phyloP scores from a whole-genome alignment of 352 stramenopile species.

The Paralagenidium karlingii region DNA sequence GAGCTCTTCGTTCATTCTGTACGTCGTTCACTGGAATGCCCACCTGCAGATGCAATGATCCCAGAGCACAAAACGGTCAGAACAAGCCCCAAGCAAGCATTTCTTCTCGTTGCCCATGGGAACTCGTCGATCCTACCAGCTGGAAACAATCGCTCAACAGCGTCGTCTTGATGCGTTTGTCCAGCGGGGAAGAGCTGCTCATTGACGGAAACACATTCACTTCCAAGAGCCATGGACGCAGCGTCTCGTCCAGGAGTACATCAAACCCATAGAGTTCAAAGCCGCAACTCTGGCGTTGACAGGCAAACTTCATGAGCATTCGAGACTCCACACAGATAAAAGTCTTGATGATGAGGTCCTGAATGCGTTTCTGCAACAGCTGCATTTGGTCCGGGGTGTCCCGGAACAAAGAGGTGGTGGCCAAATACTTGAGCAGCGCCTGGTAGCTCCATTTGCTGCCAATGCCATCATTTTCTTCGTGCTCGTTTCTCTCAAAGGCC shows the following conservation, averaged over 20 bases:
- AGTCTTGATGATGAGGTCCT: constrained; percentile 84
- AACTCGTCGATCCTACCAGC: too few species aligned
- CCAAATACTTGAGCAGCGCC: constrained; percentile 35
- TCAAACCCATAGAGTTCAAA: constrained; percentile 88
- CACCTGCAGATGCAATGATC: constrained; percentile 3
- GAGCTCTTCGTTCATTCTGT: not conserved
- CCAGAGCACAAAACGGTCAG: constrained; percentile 1
- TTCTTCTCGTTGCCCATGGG: too few species aligned
- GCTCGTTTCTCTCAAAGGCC: constrained; percentile 59
- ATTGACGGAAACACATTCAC: constrained; percentile 87
- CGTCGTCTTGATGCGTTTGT: constrained; percentile 84
- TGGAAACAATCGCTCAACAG: constrained; percentile 83
- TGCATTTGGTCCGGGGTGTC: constrained; percentile 23
- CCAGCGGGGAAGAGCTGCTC: constrained; percentile 71
- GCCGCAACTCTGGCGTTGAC: constrained; percentile 15
- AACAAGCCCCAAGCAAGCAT: constrained; percentile 9
- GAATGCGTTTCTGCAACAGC: constrained; percentile 25
- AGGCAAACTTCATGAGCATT: constrained; percentile 20
- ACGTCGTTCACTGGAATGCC: constrained; percentile 1
- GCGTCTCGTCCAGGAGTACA: constrained; percentile 60
- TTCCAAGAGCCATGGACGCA: constrained; percentile 81
- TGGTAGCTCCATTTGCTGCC: constrained; percentile 77
- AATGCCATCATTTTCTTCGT: constrained; percentile 24
- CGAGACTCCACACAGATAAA: constrained; percentile 78
- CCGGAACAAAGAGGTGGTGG: too few species aligned